These are phyloP conservation scores for Polytrichum formosum DNA, from an alignment of 225 moss, liverwort and hornwort species.

Conservation along the genomic window DNA sequence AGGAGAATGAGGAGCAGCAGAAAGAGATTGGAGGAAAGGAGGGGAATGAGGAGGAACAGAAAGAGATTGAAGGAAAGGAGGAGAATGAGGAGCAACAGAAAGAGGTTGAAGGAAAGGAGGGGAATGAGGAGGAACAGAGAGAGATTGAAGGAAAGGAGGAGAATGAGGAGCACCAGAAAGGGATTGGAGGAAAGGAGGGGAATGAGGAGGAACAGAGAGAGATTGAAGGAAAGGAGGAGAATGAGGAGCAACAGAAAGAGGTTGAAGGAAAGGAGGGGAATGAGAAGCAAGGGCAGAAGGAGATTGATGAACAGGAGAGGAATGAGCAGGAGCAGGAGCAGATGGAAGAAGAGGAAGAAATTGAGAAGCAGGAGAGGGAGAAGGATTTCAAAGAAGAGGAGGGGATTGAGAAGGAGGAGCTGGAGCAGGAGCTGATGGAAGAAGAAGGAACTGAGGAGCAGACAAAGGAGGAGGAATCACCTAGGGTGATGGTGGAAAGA, in stretches of 20 bases:
- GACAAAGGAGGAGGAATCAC: constrained; percentile 16
- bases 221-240: constrained; percentile 4
- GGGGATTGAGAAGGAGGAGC: constrained; percentile 3
- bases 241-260: constrained; percentile 8
- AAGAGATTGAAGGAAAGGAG: constrained; percentile 11
- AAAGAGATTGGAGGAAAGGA: constrained; percentile 16
- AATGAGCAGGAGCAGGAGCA: constrained; percentile 2
- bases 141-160: no score
- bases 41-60: constrained; percentile 14
- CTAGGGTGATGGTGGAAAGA: constrained; percentile 6
- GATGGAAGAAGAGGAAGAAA: not conserved
- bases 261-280: constrained; percentile 1
- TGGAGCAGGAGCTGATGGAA: constrained; percentile 9
- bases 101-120: constrained; percentile 8
- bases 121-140: no score
- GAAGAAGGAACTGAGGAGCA: constrained; percentile 17
- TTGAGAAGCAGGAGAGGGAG: constrained; percentile 8
- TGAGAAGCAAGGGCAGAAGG: constrained; percentile 8
- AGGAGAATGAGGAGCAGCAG: constrained; percentile 8
- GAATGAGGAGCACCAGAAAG: no score
- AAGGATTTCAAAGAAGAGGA: constrained; percentile 10
- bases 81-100: constrained; percentile 10
- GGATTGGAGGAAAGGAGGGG: no score
- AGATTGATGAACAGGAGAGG: constrained; percentile 23
- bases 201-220: constrained; percentile 13